These are phyloP conservation scores for Eleusine indica DNA, from an alignment of 176 grass and related monocot genomes.

Conservation along the genomic window DNA sequence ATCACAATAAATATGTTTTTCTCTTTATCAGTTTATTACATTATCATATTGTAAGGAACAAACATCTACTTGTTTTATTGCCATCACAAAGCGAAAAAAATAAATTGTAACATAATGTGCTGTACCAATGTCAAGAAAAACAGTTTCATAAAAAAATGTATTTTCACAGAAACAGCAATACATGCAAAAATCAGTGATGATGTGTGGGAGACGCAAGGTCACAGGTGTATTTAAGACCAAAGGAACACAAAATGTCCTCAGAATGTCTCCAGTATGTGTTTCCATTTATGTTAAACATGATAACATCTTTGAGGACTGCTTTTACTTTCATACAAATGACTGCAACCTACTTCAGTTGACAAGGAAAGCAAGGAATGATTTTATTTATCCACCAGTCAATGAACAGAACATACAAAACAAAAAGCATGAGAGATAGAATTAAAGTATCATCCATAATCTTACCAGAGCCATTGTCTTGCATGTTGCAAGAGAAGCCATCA, in stretches of 20 bases:
- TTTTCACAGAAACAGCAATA: conserved; percentile 6
- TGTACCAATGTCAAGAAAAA: conserved; percentile 8
- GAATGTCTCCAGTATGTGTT: conserved; percentile 3
- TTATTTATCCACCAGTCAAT: conserved; percentile 6
- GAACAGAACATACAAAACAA: conserved; percentile 21
- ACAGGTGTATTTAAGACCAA: conserved; percentile 21
- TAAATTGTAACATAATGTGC: background rate
- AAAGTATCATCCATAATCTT: conserved; percentile 29
- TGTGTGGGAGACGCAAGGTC: conserved; percentile 17
- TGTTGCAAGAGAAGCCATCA: conserved; percentile 71
- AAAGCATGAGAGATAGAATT: background rate
- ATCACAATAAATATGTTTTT: conserved; percentile 3
- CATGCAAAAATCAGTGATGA: background rate
- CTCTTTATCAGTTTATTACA: background rate
- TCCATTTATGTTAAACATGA: conserved; percentile 21
- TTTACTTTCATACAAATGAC: background rate
- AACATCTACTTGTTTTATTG: conserved; percentile 14
- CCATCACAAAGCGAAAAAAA: conserved; percentile 17
- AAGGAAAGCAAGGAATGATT: conserved; percentile 13
- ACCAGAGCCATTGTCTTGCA: conserved; percentile 67
- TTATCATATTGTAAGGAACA: conserved; percentile 8
- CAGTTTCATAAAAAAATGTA: conserved; percentile 10
- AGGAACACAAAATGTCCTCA: conserved; percentile 14
- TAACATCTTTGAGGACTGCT: conserved; percentile 14
- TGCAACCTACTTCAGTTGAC: conserved; percentile 5